Evolutionary conservation across 306 rosid genomes (phyloP).

Genomic region (Vigna nakashimae): DNA sequence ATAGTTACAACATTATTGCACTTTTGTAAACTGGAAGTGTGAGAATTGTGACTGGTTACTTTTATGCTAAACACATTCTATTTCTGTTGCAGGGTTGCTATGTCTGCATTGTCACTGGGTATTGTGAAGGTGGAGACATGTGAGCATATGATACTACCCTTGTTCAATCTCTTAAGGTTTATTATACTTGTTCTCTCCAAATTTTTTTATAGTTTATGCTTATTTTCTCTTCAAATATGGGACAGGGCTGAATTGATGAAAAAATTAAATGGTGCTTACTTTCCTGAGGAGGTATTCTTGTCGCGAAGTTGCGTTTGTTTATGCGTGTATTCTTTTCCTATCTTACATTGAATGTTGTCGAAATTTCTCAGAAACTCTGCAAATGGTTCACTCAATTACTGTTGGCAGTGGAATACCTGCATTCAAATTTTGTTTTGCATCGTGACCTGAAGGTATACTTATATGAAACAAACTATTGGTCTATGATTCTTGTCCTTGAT

Average conservation of each 20-base stretch:
- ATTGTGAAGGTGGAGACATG: slow-evolving; percentile 99
- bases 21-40: slow-evolving; percentile 32
- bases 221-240: slow-evolving; percentile 33
- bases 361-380: slow-evolving; percentile 84
- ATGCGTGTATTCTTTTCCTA: slow-evolving; percentile 15
- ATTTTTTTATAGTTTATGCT: not conserved
- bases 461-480: slow-evolving; percentile 21
- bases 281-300: slow-evolving; percentile 88
- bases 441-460: slow-evolving; percentile 89
- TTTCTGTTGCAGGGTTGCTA: slow-evolving; percentile 90
- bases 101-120: slow-evolving; percentile 98
- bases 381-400: slow-evolving; percentile 96
- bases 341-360: slow-evolving; percentile 50
- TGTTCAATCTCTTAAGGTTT: slow-evolving; percentile 18
- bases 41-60: slow-evolving; percentile 11
- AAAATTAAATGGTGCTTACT: slow-evolving; percentile 80
- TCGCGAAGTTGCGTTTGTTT: slow-evolving; percentile 13
- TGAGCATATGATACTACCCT: slow-evolving; percentile 56
- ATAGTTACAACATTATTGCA: slow-evolving; percentile 8
- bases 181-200: slow-evolving; percentile 12
- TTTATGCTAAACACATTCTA: slow-evolving; percentile 32
- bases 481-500: slow-evolving; percentile 4
- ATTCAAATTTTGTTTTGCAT: slow-evolving; percentile 87
- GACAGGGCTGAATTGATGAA: slow-evolving; percentile 96
- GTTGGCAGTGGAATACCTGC: slow-evolving; percentile 95